Percentiles rank a stretch among this genome's conserved stretches.
Conservation (phyloP, 2,329 filamentous ascomycete species). For the Emmonsiellopsis sp. region DNA sequence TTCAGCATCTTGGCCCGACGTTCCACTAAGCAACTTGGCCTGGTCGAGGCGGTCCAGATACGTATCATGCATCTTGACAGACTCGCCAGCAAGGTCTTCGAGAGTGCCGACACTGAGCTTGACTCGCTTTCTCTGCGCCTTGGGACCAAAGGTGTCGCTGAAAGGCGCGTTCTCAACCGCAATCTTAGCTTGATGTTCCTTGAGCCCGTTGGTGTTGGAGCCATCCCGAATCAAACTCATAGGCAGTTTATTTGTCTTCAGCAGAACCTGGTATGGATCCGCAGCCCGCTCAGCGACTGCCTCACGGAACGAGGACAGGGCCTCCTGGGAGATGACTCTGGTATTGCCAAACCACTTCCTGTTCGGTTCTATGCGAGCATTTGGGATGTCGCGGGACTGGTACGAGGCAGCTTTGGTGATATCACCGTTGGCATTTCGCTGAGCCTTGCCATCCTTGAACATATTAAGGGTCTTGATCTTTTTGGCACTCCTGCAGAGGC, state of each 20-base stretch:
- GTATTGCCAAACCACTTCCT: slow-evolving; percentile 98
- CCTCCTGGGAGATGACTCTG: slow-evolving; percentile 79
- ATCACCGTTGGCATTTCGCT: slow-evolving; percentile 72
- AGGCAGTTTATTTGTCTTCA: slow-evolving; percentile 94
- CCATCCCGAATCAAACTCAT: slow-evolving; percentile 87
- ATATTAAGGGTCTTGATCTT: slow-evolving; percentile 83
- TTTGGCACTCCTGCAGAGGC: slow-evolving; percentile 55
- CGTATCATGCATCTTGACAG: slow-evolving; percentile 67
- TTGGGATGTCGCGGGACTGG: slow-evolving; percentile 72
- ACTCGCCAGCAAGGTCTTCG: slow-evolving; percentile 69
- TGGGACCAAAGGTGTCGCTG: slow-evolving; percentile 81
- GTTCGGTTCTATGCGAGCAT: slow-evolving; percentile 86
- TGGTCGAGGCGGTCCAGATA: slow-evolving; percentile 77
- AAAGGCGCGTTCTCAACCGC: slow-evolving; percentile 81
- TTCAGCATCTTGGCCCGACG: slow-evolving; percentile 48
- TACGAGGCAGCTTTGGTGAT: slow-evolving; percentile 76
- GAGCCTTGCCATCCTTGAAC: slow-evolving; percentile 76
- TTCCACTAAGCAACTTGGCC: slow-evolving; percentile 64
- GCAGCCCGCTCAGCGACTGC: slow-evolving; percentile 84
- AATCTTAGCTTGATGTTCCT: slow-evolving; percentile 91
- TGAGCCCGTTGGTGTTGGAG: slow-evolving; percentile 68
- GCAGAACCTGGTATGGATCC: slow-evolving; percentile 86
- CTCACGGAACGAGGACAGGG: slow-evolving; percentile 74
- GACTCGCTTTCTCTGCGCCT: slow-evolving; percentile 83
- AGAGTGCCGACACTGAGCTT: slow-evolving; percentile 79